These are phyloP conservation scores for Blastobotrys elegans DNA, from an alignment of 1,139 yeast species.

Conservation along the genomic window DNA sequence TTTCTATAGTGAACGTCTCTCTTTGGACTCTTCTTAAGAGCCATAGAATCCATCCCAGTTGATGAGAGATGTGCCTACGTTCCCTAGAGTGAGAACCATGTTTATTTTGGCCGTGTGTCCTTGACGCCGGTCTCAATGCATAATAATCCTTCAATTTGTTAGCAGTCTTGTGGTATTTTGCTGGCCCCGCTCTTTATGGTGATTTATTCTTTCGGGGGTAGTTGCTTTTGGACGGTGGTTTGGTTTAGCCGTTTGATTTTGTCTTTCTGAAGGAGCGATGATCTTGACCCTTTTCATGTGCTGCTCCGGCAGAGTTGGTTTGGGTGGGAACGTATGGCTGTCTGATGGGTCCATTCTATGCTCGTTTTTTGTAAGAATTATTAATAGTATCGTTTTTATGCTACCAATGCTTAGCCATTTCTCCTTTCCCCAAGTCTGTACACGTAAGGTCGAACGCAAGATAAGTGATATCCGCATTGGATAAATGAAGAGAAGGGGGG, in stretches of 20 bases:
- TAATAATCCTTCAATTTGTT: conserved; percentile 10
- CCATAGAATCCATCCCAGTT: conserved; percentile 99
- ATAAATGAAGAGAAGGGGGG: too few species aligned
- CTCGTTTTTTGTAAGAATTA: too few species aligned
- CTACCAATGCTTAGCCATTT: too few species aligned
- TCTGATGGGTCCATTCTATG: conserved; percentile 70
- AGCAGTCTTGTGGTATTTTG: not conserved
- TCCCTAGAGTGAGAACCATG: conserved; percentile 79
- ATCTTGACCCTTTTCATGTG: conserved; percentile 91
- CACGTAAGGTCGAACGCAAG: too few species aligned
- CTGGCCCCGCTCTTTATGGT: conserved; percentile 10
- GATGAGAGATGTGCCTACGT: conserved; percentile 94
- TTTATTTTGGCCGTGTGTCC: conserved; percentile 12
- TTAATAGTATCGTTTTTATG: too few species aligned
- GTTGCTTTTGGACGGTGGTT: conserved; percentile 3
- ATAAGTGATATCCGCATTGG: too few species aligned
- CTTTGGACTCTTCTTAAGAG: conserved; percentile 98
- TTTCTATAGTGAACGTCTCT: conserved; percentile 94
- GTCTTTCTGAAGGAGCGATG: conserved; percentile 73
- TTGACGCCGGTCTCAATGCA: conserved; percentile 8
- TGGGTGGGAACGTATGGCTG: conserved; percentile 99
- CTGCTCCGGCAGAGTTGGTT: conserved; percentile 81
- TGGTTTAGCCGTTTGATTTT: not conserved
- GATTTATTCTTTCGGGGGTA: conserved; percentile 7
- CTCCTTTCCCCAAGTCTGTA: too few species aligned